Evolutionary conservation across 2,329 filamentous ascomycete genomes (phyloP), one percentile per base, ranked within the genome.

Genomic region (Kalmusia sp.): DNA sequence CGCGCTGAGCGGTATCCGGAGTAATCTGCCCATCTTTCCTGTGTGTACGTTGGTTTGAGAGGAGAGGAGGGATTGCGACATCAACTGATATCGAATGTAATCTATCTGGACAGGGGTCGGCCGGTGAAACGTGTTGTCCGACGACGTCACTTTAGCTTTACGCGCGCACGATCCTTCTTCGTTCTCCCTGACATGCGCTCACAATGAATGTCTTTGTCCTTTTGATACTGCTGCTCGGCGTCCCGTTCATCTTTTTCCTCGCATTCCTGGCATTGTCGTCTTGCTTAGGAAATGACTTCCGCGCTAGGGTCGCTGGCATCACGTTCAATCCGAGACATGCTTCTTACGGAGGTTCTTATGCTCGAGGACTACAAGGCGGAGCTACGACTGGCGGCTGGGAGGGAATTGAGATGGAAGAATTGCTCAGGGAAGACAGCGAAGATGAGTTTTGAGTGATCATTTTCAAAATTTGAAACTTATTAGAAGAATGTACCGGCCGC

Each of bases 351-450:
- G 76, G 80, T 44, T 79, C 79, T 57, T 86, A 86, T 59, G 80
- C 83, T 35, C 77, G 82, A 37, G 80, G 79, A 12, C 81, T 87
- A 71, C 80, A 74, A 2, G 75, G 80, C n/a, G 80, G 80, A 34
- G 78, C 79, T 6, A 81, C 80, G 6, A 75, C 78, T 28, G 79
- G 78, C 7, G 80, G 83, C 54, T 86, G 83, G 65, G 84, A 87
- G 64, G 83, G 86, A 57, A 86, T 87, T 54, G 84, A 87, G 69
- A 78, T 87, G 79, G 81, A 86, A 56, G 81, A 84, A 52, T 84
- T 86, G 80, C 73, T 86, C 49, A 76, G 77, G 24, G 76, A 79
- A 9, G 69, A 75, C 37, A 72, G 61, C 48, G 62, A 67, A 3
- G 58, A 76, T 34, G 63, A 70, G 28, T 57, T 30, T 14, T 38